Evolutionary conservation across 495 filamentous ascomycete genomes (phyloP).

Genomic region (Penicillium fimorum): DNA sequence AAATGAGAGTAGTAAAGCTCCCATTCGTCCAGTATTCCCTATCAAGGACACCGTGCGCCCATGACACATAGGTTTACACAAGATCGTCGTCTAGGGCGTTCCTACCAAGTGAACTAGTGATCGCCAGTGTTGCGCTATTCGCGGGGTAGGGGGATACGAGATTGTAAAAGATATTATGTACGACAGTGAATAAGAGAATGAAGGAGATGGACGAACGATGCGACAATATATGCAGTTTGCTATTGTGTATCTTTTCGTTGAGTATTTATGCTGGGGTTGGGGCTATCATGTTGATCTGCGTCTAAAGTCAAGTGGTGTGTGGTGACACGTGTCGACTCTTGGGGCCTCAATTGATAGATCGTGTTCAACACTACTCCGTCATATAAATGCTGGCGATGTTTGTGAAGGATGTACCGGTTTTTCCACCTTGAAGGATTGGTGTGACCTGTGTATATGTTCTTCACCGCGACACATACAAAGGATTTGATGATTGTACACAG

Average conservation of each 20-base stretch:
- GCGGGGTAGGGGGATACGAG: background rate
- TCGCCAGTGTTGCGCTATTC: background rate
- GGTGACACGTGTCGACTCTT: slow-evolving; percentile 1
- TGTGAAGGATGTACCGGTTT: background rate
- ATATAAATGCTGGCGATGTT: background rate
- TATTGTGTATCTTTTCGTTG: background rate
- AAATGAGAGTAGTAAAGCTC: background rate
- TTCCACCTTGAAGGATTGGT: background rate
- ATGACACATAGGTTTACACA: background rate
- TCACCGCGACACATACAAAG: background rate
- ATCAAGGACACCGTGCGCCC: background rate
- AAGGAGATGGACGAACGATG: background rate
- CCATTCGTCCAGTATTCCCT: background rate
- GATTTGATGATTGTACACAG: background rate
- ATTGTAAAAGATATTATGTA: background rate
- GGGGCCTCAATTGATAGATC: background rate
- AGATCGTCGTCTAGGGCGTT: background rate
- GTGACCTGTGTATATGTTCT: background rate
- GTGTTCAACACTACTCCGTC: background rate
- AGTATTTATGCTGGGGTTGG: background rate
- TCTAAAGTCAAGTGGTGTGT: background rate
- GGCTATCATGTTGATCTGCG: background rate
- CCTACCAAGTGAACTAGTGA: background rate
- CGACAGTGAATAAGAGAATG: background rate
- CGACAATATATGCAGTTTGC: background rate